Base-by-base conservation (phyloP, 2,329 filamentous ascomycete species). In the Exophiala sp. region DNA sequence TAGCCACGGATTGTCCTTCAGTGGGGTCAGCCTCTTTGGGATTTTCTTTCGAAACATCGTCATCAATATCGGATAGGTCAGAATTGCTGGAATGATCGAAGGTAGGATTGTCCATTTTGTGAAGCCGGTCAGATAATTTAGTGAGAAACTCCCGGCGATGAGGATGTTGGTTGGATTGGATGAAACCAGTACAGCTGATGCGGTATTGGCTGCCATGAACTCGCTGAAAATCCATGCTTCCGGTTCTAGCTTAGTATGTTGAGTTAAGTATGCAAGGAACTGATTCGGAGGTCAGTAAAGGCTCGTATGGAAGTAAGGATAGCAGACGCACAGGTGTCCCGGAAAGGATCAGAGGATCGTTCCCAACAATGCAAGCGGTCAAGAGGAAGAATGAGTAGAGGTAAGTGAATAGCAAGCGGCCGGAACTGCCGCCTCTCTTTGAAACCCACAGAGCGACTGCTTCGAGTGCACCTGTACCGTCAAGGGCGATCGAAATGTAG, bases 111-210 rank as follows among this genome's bases (percentile, higher is more conserved):
- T 64, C 60, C 60, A 64, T 50, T 64, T 64, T 7, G 62, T 64
- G 47, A 64, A 64, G 18, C 42, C 62, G 11, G 62, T 62, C 43
- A 64, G 47, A 49, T 55, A 64, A 36, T 64, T 64, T 34, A 64
- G 55, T 5, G 46, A 53, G 47, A 64, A 64, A 35, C 60, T 62
- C 4, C 62, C 59, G 2, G 62, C 52, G 40, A 64, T 64, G 35
- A 64, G 55, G 34, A 64, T 58, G 21, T 64, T 64, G 2, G 87
- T 89, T 0, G 87, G 87, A 55, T 90, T 90, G 0, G 86, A 89
- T 0, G 87, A 89, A 8, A 91, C 87, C 10, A 91, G 74, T 20
- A 89, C 87, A 0, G 87, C 86, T 0, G 87, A 89, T 1, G 83
- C 83, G 44, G 89, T 86, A 86, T 64, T 64, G 5, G 62, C 62